phyloP scores from a whole-genome alignment of 495 filamentous ascomycete species.

The Aspergillus heteromorphus region DNA sequence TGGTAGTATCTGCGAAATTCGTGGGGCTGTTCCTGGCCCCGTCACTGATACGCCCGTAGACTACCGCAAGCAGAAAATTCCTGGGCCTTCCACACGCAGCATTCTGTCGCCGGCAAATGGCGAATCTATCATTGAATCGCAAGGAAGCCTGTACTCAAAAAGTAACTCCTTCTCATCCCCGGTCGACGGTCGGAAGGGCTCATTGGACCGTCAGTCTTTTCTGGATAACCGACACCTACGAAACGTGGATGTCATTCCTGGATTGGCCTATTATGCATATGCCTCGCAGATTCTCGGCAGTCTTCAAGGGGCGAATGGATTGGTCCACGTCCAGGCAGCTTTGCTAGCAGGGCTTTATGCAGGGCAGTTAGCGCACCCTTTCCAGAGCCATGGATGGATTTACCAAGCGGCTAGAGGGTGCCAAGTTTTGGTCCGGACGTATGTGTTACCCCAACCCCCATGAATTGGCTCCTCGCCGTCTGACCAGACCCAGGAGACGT shows the following conservation, averaged over 20 bases:
- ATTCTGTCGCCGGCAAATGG: conserved; percentile 26
- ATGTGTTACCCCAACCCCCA: conserved; percentile 28
- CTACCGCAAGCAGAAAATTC: conserved; percentile 26
- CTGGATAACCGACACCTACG: conserved; percentile 24
- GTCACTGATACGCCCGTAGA: conserved; percentile 24
- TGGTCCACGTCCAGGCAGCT: conserved; percentile 78
- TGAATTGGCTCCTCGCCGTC: background rate
- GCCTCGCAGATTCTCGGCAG: conserved; percentile 84
- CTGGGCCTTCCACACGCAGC: conserved; percentile 16
- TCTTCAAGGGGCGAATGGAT: conserved; percentile 67
- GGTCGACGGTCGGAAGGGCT: conserved; percentile 9
- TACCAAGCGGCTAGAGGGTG: conserved; percentile 69
- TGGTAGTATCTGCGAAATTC: conserved; percentile 72
- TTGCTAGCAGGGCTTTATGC: conserved; percentile 85
- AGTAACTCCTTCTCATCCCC: conserved; percentile 21
- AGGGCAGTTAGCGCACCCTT: conserved; percentile 77
- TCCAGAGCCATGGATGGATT: conserved; percentile 90
- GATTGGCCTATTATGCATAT: conserved; percentile 80
- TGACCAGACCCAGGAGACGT: conserved; percentile 20
- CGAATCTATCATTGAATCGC: conserved; percentile 16
- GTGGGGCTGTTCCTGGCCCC: conserved; percentile 54
- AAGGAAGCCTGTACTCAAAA: conserved; percentile 20
- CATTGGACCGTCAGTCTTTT: conserved; percentile 13
- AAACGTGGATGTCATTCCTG: conserved; percentile 86
- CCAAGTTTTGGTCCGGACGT: conserved; percentile 74